These are phyloP conservation scores for Cicer chorassanicum DNA, from an alignment of 306 rosid genomes.

Conservation along the genomic window DNA sequence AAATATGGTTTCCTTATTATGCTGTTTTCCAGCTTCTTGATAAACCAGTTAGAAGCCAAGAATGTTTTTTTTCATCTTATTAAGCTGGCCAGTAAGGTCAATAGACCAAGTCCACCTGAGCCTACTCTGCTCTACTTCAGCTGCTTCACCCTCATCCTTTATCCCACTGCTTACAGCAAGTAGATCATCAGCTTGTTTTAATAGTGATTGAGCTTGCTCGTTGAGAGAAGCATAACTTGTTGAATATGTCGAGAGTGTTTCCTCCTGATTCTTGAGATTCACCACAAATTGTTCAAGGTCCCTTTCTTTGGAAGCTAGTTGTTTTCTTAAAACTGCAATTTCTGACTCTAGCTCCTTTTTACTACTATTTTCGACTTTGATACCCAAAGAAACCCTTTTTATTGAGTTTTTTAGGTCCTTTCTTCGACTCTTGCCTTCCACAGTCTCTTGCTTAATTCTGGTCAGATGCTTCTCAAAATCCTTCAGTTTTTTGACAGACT, in stretches of 20 bases:
- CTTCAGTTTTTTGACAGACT: slow-evolving; percentile 18
- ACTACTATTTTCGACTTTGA: neutral
- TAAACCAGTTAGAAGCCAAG: neutral
- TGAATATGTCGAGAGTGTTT: neutral
- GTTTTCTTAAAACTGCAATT: neutral
- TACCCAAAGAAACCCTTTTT: slow-evolving; percentile 7
- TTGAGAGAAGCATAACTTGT: neutral
- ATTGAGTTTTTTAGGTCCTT: neutral
- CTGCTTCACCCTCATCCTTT: neutral
- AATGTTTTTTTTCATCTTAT: slow-evolving; percentile 1
- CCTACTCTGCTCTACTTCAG: neutral
- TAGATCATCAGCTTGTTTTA: neutral
- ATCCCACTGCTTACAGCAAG: neutral
- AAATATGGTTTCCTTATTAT: no score
- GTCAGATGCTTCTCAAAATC: neutral
- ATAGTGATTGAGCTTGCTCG: neutral
- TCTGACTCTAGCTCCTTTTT: slow-evolving; percentile 23
- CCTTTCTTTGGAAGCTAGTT: slow-evolving; percentile 4
- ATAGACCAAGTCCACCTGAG: slow-evolving; percentile 19
- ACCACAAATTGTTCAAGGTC: slow-evolving; percentile 8
- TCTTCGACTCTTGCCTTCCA: neutral
- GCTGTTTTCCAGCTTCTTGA: no score
- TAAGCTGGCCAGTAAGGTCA: neutral
- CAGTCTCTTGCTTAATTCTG: slow-evolving; percentile 6
- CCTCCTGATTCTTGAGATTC: slow-evolving; percentile 20